Base-by-base conservation (phyloP, 2,329 filamentous ascomycete species). In the Botryotinia globosa region DNA sequence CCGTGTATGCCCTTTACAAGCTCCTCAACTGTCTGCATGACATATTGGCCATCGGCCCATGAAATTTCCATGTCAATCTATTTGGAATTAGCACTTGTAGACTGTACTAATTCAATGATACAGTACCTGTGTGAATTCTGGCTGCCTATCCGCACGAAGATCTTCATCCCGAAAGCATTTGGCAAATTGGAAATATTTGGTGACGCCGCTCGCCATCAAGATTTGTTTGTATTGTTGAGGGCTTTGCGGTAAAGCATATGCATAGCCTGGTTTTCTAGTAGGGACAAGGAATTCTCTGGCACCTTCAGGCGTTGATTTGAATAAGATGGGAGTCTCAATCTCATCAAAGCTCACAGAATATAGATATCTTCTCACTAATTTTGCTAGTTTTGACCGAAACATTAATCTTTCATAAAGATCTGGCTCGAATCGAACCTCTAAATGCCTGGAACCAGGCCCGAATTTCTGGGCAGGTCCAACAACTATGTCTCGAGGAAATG, bases 181-280 rank as follows among this genome's bases (percentile, higher is more conserved):
- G 2, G 96, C 97, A 83, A 98, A 94, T 79, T 99, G 96, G 82
- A 91, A 97, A 81, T 99, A 99, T 58, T 87, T 89, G 1, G 86
- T 84, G 18, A 98, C 87, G 0, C 95, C 95, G 74, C 92, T 92
- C 0, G 94, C 93, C 94, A 99, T 98, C 59, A 99, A 87, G 2
- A 98, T 93, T 83, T 99, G 96, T 83, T 99, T 99, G 81, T 98
- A 99, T 81, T 99, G 96, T 81, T 99, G 96, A 0, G 96, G 96
- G 76, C 95, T 98, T 81, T 99, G 97, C 0, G 94, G 94, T 32
- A 99, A 85, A 14, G 96, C 96, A 81, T 98, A 99, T 5, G 93
- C 94, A 74, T 90, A 84, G 0, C 93, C 94, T 1, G 86, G 86
- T 51, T 87, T 88, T 42, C 96, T 87, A 0, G 94, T 97, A 0